These are phyloP conservation scores for Eimeria falciformis DNA, from an alignment of 169 alveolate genomes.

Conservation along the genomic window DNA sequence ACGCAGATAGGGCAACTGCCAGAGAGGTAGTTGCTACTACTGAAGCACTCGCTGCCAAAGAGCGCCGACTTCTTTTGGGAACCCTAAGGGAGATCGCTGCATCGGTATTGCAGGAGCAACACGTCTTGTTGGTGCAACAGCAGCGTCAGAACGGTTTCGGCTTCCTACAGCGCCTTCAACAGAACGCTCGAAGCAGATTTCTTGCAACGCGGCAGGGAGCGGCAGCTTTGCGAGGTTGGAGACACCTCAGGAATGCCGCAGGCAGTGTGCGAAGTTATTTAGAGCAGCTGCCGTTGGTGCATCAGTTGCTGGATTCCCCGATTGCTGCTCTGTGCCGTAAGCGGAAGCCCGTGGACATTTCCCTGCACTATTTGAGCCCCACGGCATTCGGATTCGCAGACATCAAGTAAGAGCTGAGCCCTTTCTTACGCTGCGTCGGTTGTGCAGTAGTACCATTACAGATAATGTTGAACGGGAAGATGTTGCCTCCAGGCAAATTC, in stretches of 20 bases:
- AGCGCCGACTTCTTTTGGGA: constrained; percentile 31
- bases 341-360: constrained; percentile 7
- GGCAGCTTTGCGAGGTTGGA: constrained; percentile 9
- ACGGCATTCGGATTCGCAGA: constrained; percentile 40
- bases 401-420: background rate
- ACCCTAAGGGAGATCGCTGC: constrained; percentile 19
- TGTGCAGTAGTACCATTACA: background rate
- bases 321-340: constrained; percentile 11
- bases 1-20: constrained; percentile 6
- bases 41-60: constrained; percentile 20
- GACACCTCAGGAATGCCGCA: background rate
- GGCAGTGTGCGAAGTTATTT: background rate
- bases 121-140: constrained; percentile 35
- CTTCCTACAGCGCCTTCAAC: constrained; percentile 39
- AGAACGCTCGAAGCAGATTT: background rate
- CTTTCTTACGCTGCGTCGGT: background rate
- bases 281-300: constrained; percentile 33
- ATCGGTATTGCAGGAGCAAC: constrained; percentile 30
- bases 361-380: constrained; percentile 54
- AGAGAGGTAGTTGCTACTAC: constrained; percentile 20
- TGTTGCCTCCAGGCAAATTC: no score
- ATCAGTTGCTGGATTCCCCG: constrained; percentile 12
- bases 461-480: no score
- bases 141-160: constrained; percentile 41
- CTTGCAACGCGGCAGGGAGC: constrained; percentile 27